Evolutionary conservation across 2,329 filamentous ascomycete genomes (phyloP).

Genomic region (Leptographium procerum): DNA sequence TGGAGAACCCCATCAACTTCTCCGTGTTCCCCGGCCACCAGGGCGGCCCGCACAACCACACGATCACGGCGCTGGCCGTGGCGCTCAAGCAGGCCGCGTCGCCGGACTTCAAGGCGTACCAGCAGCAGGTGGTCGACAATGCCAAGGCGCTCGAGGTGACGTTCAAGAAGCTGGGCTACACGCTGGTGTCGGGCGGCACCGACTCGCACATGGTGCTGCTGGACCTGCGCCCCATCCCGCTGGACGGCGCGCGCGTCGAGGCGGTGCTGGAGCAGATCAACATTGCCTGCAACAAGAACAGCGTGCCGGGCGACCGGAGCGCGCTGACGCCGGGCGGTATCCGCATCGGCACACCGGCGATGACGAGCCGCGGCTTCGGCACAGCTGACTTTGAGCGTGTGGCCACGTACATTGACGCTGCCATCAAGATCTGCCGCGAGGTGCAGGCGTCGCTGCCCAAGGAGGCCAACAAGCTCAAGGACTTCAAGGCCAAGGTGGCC

Average conservation of each 20-base stretch:
- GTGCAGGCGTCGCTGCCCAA: constrained; percentile 79
- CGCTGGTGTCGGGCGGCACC: constrained; percentile 87
- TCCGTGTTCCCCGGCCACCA: constrained; percentile 99
- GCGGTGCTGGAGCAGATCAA: constrained; percentile 94
- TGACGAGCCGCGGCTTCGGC: constrained; percentile 92
- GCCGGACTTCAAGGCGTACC: constrained; percentile 87
- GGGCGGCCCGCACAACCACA: constrained; percentile 98
- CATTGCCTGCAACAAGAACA: constrained; percentile 99
- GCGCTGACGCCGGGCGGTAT: constrained; percentile 90
- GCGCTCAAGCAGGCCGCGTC: constrained; percentile 88
- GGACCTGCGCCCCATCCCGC: constrained; percentile 74
- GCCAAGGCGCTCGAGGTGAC: constrained; percentile 81
- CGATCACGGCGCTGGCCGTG: constrained; percentile 91
- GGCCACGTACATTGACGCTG: constrained; percentile 75
- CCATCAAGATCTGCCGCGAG: constrained; percentile 83
- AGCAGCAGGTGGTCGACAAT: constrained; percentile 84
- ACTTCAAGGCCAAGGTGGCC: constrained; percentile 91
- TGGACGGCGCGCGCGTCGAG: constrained; percentile 94
- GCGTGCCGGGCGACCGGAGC: constrained; percentile 93
- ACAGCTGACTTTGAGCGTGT: constrained; percentile 87
- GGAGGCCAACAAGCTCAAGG: constrained; percentile 98
- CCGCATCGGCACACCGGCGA: constrained; percentile 91
- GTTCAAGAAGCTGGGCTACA: constrained; percentile 82
- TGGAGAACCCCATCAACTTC: constrained; percentile 95
- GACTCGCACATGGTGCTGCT: constrained; percentile 97